Evolutionary conservation across 495 filamentous ascomycete species (phyloP).

Genomic region (Cetradonia linearis): DNA sequence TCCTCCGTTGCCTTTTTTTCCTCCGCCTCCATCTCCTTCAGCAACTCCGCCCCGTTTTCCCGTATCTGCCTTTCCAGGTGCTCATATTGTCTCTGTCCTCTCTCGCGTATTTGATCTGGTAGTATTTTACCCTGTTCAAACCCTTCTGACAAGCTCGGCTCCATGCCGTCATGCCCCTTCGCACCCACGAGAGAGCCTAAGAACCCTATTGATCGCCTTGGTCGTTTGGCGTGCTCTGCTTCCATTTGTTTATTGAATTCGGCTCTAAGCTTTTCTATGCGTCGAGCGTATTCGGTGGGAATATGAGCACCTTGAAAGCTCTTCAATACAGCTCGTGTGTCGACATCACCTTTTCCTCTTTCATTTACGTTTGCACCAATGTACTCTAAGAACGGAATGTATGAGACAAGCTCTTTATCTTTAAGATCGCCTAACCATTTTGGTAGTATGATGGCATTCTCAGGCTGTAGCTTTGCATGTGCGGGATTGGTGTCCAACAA

Average conservation of each 20-base stretch:
- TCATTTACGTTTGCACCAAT: conserved; percentile 80
- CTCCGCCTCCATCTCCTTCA: conserved; percentile 77
- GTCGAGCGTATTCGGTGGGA: conserved; percentile 73
- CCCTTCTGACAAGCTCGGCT: conserved; percentile 58
- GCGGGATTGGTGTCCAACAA: conserved; percentile 75
- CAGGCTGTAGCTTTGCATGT: conserved; percentile 76
- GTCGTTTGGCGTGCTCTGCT: conserved; percentile 55
- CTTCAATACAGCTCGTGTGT: conserved; percentile 74
- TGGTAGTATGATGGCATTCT: conserved; percentile 84
- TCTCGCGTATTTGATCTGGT: conserved; percentile 82
- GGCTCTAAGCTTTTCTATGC: conserved; percentile 74
- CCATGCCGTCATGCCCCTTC: conserved; percentile 54
- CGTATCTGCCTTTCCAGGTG: conserved; percentile 77
- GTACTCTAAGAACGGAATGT: conserved; percentile 95
- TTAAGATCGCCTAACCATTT: conserved; percentile 78
- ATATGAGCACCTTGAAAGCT: conserved; percentile 82
- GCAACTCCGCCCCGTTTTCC: conserved; percentile 86
- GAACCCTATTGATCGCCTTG: conserved; percentile 47
- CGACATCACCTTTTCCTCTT: conserved; percentile 30
- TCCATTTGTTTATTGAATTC: conserved; percentile 68
- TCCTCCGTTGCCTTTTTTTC: conserved; percentile 81
- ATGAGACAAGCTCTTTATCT: conserved; percentile 72
- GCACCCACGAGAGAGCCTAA: conserved; percentile 64
- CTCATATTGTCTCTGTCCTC: conserved; percentile 82
- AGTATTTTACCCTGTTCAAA: conserved; percentile 88